Conservation (phyloP, 1,139 yeast species). For the Taiozyma onychis region DNA sequence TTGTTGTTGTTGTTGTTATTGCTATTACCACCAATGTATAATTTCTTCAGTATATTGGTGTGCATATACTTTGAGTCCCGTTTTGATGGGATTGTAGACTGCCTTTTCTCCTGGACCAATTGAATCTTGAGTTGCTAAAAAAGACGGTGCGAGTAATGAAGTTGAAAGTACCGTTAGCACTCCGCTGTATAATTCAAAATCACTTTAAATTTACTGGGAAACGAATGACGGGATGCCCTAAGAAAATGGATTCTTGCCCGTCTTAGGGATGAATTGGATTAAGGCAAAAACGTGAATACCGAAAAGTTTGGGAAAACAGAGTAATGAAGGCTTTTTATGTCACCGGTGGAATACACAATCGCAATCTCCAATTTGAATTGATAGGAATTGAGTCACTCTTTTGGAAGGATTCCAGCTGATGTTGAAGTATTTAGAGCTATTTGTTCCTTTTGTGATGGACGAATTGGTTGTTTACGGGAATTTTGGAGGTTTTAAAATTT, state of each 20-base stretch:
- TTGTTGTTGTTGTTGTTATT: not conserved
- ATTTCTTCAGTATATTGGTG: not conserved
- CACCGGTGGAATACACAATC: not conserved
- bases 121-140: not conserved
- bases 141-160: no score
- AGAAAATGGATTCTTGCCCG: not conserved
- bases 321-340: no score
- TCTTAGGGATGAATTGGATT: no score
- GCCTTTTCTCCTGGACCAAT: not conserved
- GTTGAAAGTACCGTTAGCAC: no score
- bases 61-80: not conserved
- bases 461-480: not conserved
- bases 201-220: not conserved
- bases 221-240: not conserved
- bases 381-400: not conserved
- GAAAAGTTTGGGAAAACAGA: no score
- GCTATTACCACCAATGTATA: not conserved
- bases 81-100: not conserved
- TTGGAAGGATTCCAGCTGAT: no score
- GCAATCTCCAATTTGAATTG: not conserved
- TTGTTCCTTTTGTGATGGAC: no score
- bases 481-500: not conserved
- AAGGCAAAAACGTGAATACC: no score
- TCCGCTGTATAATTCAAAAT: not conserved
- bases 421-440: no score